phyloP scores from a whole-genome alignment of 2,329 filamentous ascomycete species.

The Botrytis cinerea region DNA sequence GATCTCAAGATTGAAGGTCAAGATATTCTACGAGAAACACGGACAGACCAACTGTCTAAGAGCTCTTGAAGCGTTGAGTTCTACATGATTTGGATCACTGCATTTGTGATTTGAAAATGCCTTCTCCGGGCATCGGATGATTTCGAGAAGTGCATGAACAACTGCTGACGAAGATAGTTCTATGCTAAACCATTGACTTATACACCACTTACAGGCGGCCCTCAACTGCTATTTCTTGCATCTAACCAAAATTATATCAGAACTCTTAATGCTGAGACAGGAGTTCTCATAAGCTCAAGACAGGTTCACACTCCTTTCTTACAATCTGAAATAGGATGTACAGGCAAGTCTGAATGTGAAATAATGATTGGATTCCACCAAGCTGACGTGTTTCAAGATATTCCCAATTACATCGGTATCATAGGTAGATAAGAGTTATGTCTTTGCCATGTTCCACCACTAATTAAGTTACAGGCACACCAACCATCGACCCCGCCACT shows the following conservation, averaged over 20 bases:
- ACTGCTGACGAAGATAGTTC: slow-evolving; percentile 51
- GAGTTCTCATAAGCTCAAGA: slow-evolving; percentile 50
- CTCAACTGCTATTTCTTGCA: slow-evolving; percentile 57
- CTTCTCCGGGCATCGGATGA: background rate
- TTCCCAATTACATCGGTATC: slow-evolving; percentile 31
- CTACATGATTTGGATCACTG: background rate
- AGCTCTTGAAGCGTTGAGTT: background rate
- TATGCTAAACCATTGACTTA: slow-evolving; percentile 55
- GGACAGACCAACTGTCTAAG: background rate
- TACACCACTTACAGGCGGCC: slow-evolving; percentile 49
- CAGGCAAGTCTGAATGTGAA: slow-evolving; percentile 9
- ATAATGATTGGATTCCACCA: background rate
- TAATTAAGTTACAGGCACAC: slow-evolving; percentile 22
- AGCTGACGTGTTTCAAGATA: slow-evolving; percentile 23
- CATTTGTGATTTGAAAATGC: background rate
- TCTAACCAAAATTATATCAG: slow-evolving; percentile 61
- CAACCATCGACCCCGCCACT: slow-evolving; percentile 30
- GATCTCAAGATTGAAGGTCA: background rate
- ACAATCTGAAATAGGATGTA: slow-evolving; percentile 49
- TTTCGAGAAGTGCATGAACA: slow-evolving; percentile 45
- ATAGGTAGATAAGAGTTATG: slow-evolving; percentile 10
- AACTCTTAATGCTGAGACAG: slow-evolving; percentile 57
- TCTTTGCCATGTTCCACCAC: too few species aligned
- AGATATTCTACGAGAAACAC: too few species aligned
- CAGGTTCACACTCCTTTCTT: slow-evolving; percentile 53